Base-by-base conservation (phyloP, 176 grass and related monocot genomes). In the Elymus sibiricus region DNA sequence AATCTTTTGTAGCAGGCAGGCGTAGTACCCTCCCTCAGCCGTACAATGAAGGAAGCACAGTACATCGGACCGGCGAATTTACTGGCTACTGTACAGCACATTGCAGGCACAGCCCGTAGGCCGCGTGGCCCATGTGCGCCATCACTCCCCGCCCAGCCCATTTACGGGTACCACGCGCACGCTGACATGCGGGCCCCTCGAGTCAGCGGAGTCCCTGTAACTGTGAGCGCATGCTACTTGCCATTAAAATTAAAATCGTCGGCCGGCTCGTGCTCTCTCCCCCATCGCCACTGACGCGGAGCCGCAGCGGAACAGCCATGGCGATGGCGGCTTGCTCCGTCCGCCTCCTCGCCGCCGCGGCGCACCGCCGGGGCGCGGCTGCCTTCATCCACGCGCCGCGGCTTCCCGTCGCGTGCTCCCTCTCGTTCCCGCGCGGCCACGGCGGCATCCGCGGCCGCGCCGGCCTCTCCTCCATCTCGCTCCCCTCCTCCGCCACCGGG, bases 301-400 rank as follows among this genome's bases (percentile, higher is more conserved):
- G 40, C 14, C 46, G 46, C 77, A 56, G 40, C 58, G 5, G 14
- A 35, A 11, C 82, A 28, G 8, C 69, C 81, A 95, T 91, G 94
- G 86, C 84, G 79, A 95, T 91, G 94, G 86, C 84, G 82, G 88
- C 88, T 25, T 79, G 86, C 42, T 88, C 90, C 70, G 88, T 76
- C 32, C 86, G 93, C 64, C 59, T 92, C 22, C 71, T 94, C 63
- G 63, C 72, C 29, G 81, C 62, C 22, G 44, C 84, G 2, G 78
- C 86, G 34, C 79, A 81, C 76, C 60, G 89, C 64, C 42, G 81
- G 13, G 76, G 68, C 21, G 69, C 35, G 2, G 75, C 65, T 16
- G 51, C 51, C 17, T 74, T 63, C 25, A 17, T 69, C 2, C 74
- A 25, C 61, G 38, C 29, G 7, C 58, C 58, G 73, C 73, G 71